Evolutionary conservation across 2,329 filamentous ascomycete genomes (phyloP).

Genomic region (Lasiodiplodia theobromae): DNA sequence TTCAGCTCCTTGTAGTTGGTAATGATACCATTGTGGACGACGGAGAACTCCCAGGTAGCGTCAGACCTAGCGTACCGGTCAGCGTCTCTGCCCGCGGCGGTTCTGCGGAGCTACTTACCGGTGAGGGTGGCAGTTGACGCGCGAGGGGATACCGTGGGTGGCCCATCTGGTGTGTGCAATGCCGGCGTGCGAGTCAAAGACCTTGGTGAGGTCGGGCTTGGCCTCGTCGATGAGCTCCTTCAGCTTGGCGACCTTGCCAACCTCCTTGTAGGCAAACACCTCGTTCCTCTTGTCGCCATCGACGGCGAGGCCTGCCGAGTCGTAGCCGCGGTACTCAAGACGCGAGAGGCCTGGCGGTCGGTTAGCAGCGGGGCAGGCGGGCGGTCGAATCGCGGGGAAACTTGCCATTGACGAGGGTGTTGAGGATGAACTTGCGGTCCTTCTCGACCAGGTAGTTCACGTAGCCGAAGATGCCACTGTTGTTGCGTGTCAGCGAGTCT

Average conservation of each 20-base stretch:
- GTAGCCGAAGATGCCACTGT: constrained; percentile 95
- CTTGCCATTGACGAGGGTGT: constrained; percentile 94
- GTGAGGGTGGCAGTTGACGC: constrained; percentile 97
- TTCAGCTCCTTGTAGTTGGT: constrained; percentile 99
- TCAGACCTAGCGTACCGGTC: constrained; percentile 71
- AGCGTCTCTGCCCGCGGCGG: background rate
- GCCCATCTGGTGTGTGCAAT: constrained; percentile 99
- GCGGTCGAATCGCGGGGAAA: constrained; percentile 35
- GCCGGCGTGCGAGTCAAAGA: constrained; percentile 97
- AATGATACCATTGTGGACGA: constrained; percentile 99
- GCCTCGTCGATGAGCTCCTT: constrained; percentile 88
- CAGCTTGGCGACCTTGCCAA: constrained; percentile 97
- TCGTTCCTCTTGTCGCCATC: constrained; percentile 99
- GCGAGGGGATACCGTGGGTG: constrained; percentile 93
- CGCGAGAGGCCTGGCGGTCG: constrained; percentile 77
- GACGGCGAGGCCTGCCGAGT: constrained; percentile 93
- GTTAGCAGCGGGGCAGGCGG: constrained; percentile 32
- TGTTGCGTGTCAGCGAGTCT: constrained; percentile 16
- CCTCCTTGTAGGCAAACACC: constrained; percentile 97
- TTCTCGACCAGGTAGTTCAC: constrained; percentile 99
- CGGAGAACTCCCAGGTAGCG: constrained; percentile 91
- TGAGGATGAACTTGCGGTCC: constrained; percentile 94
- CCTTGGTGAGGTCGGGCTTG: constrained; percentile 85
- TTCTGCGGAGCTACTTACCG: constrained; percentile 64
- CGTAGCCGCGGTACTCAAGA: constrained; percentile 98